Evolutionary conservation across 352 stramenopile genomes (phyloP).

Genomic region (Pythium volutum): DNA sequence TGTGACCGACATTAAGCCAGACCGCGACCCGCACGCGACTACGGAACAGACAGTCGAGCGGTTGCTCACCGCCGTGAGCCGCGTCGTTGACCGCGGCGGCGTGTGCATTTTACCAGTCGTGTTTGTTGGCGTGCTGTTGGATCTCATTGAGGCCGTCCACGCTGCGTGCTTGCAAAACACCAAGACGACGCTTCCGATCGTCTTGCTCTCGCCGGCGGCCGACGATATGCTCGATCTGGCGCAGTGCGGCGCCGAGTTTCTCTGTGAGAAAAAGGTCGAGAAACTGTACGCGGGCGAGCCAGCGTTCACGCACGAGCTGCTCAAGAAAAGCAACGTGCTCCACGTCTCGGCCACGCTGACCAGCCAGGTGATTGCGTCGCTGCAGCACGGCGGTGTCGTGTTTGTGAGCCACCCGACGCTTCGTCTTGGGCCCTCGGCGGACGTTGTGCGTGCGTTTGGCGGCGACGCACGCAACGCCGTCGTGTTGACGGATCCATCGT

Average conservation of each 20-base stretch:
- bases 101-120: constrained; percentile 63
- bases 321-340: constrained; percentile 53
- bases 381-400: constrained; percentile 73
- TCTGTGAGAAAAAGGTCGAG: constrained; percentile 83
- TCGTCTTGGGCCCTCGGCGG: constrained; percentile 44
- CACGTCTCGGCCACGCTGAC: constrained; percentile 45
- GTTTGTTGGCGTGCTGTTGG: constrained; percentile 67
- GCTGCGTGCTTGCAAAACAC: constrained; percentile 41
- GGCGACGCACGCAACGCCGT: constrained; percentile 63
- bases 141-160: constrained; percentile 75
- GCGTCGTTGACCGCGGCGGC: constrained; percentile 62
- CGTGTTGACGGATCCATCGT: constrained; percentile 65
- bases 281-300: constrained; percentile 70
- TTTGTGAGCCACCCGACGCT: constrained; percentile 73
- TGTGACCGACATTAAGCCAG: constrained; percentile 69
- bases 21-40: constrained; percentile 67
- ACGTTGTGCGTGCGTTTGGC: constrained; percentile 59
- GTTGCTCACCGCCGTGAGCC: constrained; percentile 50
- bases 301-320: constrained; percentile 59
- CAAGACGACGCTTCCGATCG: constrained; percentile 47
- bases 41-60: constrained; percentile 73
- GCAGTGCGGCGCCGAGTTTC: constrained; percentile 64
- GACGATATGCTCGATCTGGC: constrained; percentile 49
- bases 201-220: constrained; percentile 61
- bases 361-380: constrained; percentile 35